phyloP scores from a whole-genome alignment of 345 rosid genomes.

The Cardamine chenopodiifolia region DNA sequence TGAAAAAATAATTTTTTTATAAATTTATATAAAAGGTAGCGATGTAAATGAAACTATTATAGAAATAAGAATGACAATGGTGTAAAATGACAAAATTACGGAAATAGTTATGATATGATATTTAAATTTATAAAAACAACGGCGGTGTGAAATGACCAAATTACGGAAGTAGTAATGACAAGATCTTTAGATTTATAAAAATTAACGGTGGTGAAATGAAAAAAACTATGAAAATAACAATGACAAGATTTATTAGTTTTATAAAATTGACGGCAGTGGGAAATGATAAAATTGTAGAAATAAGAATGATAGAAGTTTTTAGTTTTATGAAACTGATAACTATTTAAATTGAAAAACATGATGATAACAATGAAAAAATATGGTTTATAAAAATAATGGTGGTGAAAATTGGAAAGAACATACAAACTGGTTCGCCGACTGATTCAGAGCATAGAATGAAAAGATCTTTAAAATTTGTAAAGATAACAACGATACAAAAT shows the following conservation, averaged over 20 bases:
- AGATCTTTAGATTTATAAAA: background rate
- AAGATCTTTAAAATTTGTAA: no score
- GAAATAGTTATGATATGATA: no score
- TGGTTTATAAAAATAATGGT: background rate
- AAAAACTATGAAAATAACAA: background rate
- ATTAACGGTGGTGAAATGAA: background rate
- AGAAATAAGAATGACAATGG: no score
- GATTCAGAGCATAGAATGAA: no score
- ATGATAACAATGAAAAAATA: background rate
- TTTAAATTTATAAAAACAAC: background rate
- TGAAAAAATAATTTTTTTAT: no score
- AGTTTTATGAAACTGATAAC: background rate
- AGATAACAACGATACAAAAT: no score
- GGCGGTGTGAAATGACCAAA: background rate
- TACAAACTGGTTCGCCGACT: no score
- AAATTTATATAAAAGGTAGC: no score
- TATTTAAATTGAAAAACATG: no score
- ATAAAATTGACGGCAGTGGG: background rate
- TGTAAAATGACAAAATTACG: no score
- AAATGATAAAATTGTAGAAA: background rate
- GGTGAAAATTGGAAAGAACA: background rate
- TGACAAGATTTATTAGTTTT: background rate
- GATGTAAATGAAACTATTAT: no score
- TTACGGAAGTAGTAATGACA: background rate
- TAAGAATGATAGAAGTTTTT: background rate